phyloP scores from a whole-genome alignment of 2,329 filamentous ascomycete species.

The Phaeosphaeriaceae sp. region DNA sequence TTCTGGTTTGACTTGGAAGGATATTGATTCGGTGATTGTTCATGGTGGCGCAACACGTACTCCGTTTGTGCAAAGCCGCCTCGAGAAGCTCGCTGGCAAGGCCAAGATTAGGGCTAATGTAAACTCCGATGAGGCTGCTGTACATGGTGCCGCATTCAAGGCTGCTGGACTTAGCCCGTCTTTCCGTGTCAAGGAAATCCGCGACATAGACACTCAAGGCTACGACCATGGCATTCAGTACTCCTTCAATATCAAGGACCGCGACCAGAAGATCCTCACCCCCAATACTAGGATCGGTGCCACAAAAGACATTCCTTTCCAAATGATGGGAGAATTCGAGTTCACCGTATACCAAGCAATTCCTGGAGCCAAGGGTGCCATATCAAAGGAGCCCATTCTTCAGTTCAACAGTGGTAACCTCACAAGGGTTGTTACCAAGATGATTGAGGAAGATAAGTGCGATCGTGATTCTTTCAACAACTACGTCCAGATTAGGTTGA shows the following conservation, averaged over 20 bases:
- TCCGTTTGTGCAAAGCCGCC: conserved; percentile 88
- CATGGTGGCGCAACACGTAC: conserved; percentile 90
- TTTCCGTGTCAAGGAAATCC: conserved; percentile 98
- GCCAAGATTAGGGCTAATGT: conserved; percentile 91
- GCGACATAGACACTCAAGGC: conserved; percentile 74
- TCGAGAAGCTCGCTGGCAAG: conserved; percentile 76
- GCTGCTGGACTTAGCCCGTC: conserved; percentile 90
- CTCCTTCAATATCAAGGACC: conserved; percentile 70
- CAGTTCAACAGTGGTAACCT: conserved; percentile 81
- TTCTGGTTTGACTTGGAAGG: conserved; percentile 73
- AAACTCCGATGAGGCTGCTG: conserved; percentile 95
- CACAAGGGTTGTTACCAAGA: conserved; percentile 77
- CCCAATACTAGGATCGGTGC: conserved; percentile 76
- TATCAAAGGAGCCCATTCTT: conserved; percentile 66
- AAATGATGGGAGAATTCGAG: conserved; percentile 80
- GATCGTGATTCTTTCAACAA: conserved; percentile 77
- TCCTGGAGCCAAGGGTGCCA: conserved; percentile 51
- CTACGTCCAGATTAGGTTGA: conserved; percentile 77
- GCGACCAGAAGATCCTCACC: conserved; percentile 83
- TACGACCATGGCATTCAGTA: conserved; percentile 81
- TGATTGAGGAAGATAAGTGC: conserved; percentile 82
- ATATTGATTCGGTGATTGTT: conserved; percentile 89
- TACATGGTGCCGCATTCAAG: conserved; percentile 94
- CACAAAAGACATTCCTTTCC: conserved; percentile 84
- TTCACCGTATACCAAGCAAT: conserved; percentile 81